Conservation (phyloP, 108 stramenopile species). For the Cyclotella sp. region DNA sequence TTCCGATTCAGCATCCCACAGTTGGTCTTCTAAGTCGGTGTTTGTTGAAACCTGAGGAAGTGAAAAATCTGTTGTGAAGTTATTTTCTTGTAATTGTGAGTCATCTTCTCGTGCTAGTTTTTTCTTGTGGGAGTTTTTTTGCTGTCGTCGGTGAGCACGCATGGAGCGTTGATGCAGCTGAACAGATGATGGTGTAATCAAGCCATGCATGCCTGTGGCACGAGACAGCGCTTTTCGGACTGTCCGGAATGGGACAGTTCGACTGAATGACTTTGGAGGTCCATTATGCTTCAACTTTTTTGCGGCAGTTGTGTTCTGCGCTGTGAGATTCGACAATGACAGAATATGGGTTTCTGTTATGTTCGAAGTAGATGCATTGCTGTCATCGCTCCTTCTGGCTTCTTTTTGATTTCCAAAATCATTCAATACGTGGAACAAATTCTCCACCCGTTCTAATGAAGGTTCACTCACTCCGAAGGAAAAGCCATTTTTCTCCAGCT, state of each 20-base stretch:
- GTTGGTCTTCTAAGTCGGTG: neutral
- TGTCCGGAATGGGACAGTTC: constrained; percentile 47
- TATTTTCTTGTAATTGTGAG: neutral
- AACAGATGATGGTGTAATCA: constrained; percentile 62
- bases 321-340: neutral
- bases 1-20: neutral
- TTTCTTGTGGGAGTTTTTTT: constrained; percentile 6
- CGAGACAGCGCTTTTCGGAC: constrained; percentile 57
- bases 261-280: neutral
- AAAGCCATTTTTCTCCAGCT: constrained; percentile 38
- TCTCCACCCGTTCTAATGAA: constrained; percentile 15
- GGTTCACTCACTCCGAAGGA: constrained; percentile 30
- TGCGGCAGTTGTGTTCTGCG: constrained; percentile 10
- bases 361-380: constrained; percentile 4
- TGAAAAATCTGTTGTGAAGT: neutral
- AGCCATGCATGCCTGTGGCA: constrained; percentile 71
- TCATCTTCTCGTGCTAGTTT: neutral
- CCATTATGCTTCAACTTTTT: constrained; percentile 15
- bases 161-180: constrained; percentile 36
- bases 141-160: neutral
- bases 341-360: constrained; percentile 15
- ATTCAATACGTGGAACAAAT: constrained; percentile 14
- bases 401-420: neutral
- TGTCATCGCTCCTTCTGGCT: neutral
- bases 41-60: neutral